A percentile compares a stretch with the other conserved stretches of the same genome.
Conservation (phyloP, 208 protist genomes). For the Phytomonas serpens region DNA sequence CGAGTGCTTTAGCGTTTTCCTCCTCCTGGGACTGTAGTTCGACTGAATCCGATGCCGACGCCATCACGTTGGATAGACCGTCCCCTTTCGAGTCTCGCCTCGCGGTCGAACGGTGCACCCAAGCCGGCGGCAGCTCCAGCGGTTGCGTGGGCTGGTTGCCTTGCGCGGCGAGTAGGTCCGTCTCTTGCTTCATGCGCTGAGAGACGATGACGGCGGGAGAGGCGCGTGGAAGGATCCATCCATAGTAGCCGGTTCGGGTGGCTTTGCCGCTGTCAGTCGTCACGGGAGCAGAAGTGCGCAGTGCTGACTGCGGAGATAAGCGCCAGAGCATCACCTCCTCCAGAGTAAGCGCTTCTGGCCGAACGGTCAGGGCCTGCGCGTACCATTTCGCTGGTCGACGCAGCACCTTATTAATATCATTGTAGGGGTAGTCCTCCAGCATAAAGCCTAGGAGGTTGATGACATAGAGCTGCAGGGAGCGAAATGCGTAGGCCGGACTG, state of each 20-base stretch:
- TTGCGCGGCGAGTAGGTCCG: slow-evolving; percentile 27
- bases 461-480: slow-evolving; percentile 67
- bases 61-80: background rate
- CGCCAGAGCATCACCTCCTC: slow-evolving; percentile 35
- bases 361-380: slow-evolving; percentile 71
- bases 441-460: slow-evolving; percentile 79
- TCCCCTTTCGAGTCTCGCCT: background rate
- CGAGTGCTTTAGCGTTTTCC: slow-evolving; percentile 24
- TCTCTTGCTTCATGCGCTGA: slow-evolving; percentile 25
- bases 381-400: slow-evolving; percentile 65
- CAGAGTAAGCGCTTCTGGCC: slow-evolving; percentile 53
- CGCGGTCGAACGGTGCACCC: background rate
- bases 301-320: slow-evolving; percentile 12
- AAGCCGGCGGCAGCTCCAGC: background rate
- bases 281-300: background rate
- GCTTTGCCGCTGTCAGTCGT: background rate
- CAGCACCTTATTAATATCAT: slow-evolving; percentile 80
- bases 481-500: slow-evolving; percentile 58
- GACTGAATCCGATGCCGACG: background rate
- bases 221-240: background rate
- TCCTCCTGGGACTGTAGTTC: background rate
- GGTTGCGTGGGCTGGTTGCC: slow-evolving; percentile 15
- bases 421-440: slow-evolving; percentile 77
- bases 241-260: background rate
- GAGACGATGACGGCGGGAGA: slow-evolving; percentile 11